Evolutionary conservation across 192 early-diverging fungal species (phyloP), one percentile per base, ranked within the genome.

Genomic region (Backusella circina): DNA sequence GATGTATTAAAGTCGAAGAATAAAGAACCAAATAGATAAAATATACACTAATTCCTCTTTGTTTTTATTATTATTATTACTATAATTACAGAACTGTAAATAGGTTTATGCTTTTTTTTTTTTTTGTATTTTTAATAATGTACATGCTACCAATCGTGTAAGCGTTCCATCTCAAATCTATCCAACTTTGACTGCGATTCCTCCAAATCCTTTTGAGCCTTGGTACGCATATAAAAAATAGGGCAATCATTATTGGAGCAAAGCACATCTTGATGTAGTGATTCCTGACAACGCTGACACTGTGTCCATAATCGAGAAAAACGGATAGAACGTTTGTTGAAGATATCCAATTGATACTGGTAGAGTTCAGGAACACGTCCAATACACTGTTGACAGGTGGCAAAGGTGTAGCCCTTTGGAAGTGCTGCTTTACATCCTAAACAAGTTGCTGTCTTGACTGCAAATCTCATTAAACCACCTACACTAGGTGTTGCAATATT

Each of bases 141-240:
- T 57, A 26, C 54, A 57, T 57, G 54, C 54, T 57, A 57, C 54
- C 54, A 57, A 12, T 57, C 54, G 12, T 57, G 54, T 26, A 57
- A 57, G 23, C 54, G 54, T 12, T 61, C 54, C 54, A 61, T 61
- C 50, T 91, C 82, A 76, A 96, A 97, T 73, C 96, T 86, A 32
- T 93, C 91, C 73, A 98, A 77, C 37, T 88, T 84, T 10, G 84
- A 82, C 5, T 90, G 76, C 33, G 91, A 88, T 23, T 96, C 93
- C 33, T 92, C 86, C 76, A 95, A 86, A 67, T 99, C 97, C 81
- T 97, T 98, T 77, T 96, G 95, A 16, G 89, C 93, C 83, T 97
- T 98, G 71, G 95, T 96, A 70, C 98, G 93, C 97, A 99, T 99
- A 73, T 89, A 99, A 78, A 97, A 98, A 33, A 99, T 99, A 5